Base-by-base conservation (phyloP, 805 yeast species). In the Cyberlindnera meyerae region DNA sequence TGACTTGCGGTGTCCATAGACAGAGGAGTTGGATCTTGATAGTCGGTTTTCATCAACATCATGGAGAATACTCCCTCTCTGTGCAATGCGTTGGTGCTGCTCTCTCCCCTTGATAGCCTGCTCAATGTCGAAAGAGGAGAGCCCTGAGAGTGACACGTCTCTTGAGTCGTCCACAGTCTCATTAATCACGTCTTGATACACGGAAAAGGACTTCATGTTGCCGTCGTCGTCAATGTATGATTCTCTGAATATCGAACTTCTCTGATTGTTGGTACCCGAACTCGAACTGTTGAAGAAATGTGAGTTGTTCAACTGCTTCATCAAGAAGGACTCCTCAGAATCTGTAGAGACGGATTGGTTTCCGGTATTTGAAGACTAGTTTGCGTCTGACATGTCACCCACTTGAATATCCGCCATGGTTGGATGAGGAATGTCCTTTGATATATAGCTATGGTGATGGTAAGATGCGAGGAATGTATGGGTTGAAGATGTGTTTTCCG, bases 291-390 rank as follows among this genome's bases (percentile, higher is more conserved):
- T 51, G 40, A 52, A 50, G 9, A 50, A 33, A 13, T 46, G 50
- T 3, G 57, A 51, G 25, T 39, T 47, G 43, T 54, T 54, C 5
- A 54, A 20, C 37, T 54, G 56, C 24, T 42, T 47, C 38, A 54
- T 43, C 11, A 54, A 38, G 33, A 54, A 54, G 3, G 58, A 54
- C 32, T 54, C 58, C 25, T 54, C 58, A 18, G 58, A 51, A 27
- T 52, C 57, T 11, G 58, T 51, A 4, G 58, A 52, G 9, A 53
- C 34, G 2, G 54, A 45, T n/a, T 50, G 44, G 37, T 39, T 39
- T 12, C 30, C 39, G 11, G 12, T 31, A 18, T 9, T 9, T n/a
- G 16, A 8, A n/a, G 29, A 17, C n/a, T 13, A 18, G 29, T 31
- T 31, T 11, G 16, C 16, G 21, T 39, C 42, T 12, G 33, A 18